phyloP scores from a whole-genome alignment of 352 stramenopile genomes.

The Aphanomyces invadans region DNA sequence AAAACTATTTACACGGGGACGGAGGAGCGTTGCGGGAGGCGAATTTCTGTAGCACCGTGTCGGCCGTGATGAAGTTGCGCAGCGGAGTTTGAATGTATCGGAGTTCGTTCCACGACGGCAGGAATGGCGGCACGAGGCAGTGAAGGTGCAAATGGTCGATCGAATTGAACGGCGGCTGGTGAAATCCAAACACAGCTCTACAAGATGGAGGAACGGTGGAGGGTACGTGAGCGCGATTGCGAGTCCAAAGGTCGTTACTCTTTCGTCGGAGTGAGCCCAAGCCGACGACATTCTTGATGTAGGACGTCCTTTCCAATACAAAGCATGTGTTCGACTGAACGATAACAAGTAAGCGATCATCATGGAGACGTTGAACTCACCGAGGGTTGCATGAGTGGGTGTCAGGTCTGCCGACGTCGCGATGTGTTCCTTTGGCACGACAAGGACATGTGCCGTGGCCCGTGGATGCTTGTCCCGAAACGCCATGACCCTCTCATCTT shows the following conservation, averaged over 20 bases:
- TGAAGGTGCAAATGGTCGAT: conserved; percentile 21
- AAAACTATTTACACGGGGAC: neutral
- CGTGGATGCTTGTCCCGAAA: conserved; percentile 15
- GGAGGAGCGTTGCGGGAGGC: neutral
- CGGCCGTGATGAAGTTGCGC: conserved; percentile 14
- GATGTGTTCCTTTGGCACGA: conserved; percentile 23
- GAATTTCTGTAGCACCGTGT: neutral
- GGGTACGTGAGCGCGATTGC: no score
- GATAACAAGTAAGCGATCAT: neutral
- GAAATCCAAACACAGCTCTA: conserved; percentile 16
- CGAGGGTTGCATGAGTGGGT: neutral
- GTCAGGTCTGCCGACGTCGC: neutral
- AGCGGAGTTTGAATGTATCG: conserved; percentile 12
- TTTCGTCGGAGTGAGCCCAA: no score
- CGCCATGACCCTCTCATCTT: conserved; percentile 22
- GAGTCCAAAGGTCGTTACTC: no score
- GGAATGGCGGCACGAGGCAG: conserved; percentile 16
- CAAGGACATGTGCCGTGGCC: conserved; percentile 12
- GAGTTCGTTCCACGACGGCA: conserved; percentile 13
- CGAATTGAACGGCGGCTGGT: conserved; percentile 19
- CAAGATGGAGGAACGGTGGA: neutral
- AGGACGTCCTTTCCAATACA: neutral
- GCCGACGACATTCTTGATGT: neutral
- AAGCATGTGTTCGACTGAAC: conserved; percentile 20
- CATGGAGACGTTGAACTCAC: neutral